phyloP scores from a whole-genome alignment of 805 yeast species.

The Yamadazyma phyllophila region DNA sequence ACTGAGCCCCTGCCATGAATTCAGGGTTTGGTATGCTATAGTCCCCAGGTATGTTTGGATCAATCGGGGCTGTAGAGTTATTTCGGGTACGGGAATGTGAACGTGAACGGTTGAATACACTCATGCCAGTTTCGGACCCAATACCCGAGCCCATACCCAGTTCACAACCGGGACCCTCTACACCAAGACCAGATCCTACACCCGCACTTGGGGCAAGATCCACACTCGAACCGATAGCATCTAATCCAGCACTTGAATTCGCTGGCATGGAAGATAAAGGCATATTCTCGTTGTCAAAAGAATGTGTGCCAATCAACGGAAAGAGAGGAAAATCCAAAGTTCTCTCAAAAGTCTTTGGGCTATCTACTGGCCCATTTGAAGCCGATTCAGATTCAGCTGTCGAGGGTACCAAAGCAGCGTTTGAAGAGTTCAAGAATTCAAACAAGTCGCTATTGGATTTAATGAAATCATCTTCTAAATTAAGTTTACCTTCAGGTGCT shows the following conservation, averaged over 20 bases:
- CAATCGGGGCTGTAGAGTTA: too few species aligned
- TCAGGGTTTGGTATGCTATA: too few species aligned
- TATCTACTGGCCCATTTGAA: background rate
- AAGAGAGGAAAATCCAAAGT: constrained; percentile 34
- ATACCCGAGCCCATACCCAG: background rate
- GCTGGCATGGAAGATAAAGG: constrained; percentile 34
- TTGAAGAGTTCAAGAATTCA: constrained; percentile 5
- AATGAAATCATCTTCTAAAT: constrained; percentile 6
- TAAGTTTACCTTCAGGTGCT: constrained; percentile 1
- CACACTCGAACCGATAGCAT: background rate
- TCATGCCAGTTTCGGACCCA: background rate
- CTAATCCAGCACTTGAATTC: background rate
- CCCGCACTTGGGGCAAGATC: too few species aligned
- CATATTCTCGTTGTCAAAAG: constrained; percentile 35
- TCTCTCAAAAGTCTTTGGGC: constrained; percentile 3
- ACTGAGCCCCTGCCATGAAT: too few species aligned
- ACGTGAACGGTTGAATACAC: too few species aligned
- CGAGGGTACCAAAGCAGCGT: background rate
- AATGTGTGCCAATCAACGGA: constrained; percentile 38
- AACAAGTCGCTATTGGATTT: constrained; percentile 10
- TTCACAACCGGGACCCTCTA: too few species aligned
- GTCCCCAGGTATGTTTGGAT: too few species aligned
- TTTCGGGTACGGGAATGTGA: too few species aligned
- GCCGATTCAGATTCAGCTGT: background rate
- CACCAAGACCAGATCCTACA: too few species aligned